These are phyloP conservation scores for Luzula sylvatica DNA, from an alignment of 176 grass and related monocot species.

Conservation along the genomic window DNA sequence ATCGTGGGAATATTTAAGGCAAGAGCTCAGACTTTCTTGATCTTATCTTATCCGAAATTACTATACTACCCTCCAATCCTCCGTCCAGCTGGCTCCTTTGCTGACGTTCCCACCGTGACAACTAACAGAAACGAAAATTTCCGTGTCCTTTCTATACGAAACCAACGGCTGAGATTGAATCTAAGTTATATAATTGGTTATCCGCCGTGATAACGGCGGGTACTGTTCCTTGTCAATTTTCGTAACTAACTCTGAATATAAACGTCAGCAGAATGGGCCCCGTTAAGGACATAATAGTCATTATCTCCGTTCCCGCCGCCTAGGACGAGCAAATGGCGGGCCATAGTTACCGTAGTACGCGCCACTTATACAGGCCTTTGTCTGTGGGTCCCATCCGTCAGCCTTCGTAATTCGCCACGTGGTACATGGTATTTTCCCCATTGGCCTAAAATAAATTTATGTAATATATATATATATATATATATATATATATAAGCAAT, in stretches of 20 bases:
- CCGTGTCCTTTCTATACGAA: not conserved
- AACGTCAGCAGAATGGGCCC: not conserved
- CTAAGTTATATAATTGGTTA: not conserved
- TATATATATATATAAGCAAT: too few species aligned
- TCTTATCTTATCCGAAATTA: constrained; percentile 10
- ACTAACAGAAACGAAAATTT: not conserved
- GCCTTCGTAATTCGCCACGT: constrained; percentile 10
- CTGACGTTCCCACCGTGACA: not conserved
- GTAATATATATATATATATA: too few species aligned
- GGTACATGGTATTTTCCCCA: too few species aligned
- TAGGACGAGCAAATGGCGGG: not conserved
- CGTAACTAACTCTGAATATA: not conserved
- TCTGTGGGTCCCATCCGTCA: too few species aligned
- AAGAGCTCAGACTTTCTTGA: constrained; percentile 9
- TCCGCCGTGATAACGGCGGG: constrained; percentile 2
- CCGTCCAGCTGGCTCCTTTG: not conserved
- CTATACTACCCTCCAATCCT: not conserved
- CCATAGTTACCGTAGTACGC: not conserved
- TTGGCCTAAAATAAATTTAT: too few species aligned
- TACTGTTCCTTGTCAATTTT: not conserved
- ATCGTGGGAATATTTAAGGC: constrained; percentile 17
- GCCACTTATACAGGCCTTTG: not conserved
- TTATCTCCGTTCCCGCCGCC: not conserved
- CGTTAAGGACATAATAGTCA: not conserved
- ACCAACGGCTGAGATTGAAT: not conserved